Conservation (phyloP, 1,284 basidiomycete species). For the Trametes pubescens region DNA sequence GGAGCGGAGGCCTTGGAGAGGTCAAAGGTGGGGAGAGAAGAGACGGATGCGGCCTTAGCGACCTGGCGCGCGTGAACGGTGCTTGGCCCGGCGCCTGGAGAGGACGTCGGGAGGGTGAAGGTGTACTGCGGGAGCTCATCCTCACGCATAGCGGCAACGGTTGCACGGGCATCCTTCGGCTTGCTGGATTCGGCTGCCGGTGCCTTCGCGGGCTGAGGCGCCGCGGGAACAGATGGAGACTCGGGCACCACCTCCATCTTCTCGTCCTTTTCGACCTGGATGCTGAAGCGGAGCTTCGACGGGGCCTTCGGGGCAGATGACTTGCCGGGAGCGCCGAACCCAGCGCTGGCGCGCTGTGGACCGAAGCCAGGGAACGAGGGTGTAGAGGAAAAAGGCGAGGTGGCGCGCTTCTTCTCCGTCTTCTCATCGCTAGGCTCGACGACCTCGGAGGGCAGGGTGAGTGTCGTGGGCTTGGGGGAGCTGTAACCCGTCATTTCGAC, state of each 20-base stretch:
- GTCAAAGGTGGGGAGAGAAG: slow-evolving; percentile 52
- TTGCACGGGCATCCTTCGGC: slow-evolving; percentile 34
- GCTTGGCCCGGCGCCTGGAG: slow-evolving; percentile 46
- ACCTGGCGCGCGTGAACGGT: slow-evolving; percentile 46
- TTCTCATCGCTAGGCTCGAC: slow-evolving; percentile 49
- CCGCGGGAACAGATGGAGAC: slow-evolving; percentile 3
- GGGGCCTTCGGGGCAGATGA: slow-evolving; percentile 70
- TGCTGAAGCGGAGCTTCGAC: slow-evolving; percentile 74
- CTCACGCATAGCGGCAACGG: slow-evolving; percentile 34
- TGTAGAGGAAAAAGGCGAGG: slow-evolving; percentile 28
- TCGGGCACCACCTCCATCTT: slow-evolving; percentile 39
- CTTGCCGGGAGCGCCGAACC: slow-evolving; percentile 38
- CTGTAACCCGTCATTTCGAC: slow-evolving; percentile 35
- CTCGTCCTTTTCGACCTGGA: slow-evolving; percentile 56
- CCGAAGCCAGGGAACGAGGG: slow-evolving; percentile 29
- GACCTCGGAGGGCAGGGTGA: slow-evolving; percentile 47
- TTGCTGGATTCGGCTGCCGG: slow-evolving; percentile 16
- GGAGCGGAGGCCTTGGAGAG: slow-evolving; percentile 44
- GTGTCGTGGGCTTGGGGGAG: slow-evolving; percentile 15
- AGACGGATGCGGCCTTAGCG: slow-evolving; percentile 40
- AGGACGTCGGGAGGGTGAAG: slow-evolving; percentile 37
- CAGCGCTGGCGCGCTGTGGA: slow-evolving; percentile 15
- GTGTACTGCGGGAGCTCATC: slow-evolving; percentile 36
- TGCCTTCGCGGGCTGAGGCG: slow-evolving; percentile 16
- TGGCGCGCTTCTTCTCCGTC: slow-evolving; percentile 32